Conservation (phyloP, 2,329 filamentous ascomycete species). For the Calonectria pauciramosa region DNA sequence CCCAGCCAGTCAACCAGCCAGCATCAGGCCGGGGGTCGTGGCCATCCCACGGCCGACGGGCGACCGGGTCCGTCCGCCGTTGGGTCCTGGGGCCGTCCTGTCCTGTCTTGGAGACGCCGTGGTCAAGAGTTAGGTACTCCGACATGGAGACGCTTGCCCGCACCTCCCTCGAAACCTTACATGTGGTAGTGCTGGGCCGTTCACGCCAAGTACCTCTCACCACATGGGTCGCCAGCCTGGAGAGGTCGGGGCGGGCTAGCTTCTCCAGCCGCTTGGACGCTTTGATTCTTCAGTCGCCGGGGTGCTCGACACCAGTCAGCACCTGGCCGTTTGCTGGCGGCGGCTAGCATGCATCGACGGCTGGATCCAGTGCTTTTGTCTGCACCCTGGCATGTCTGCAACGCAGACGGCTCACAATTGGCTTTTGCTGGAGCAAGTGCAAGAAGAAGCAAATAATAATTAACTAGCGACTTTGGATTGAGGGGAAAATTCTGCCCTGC, state of each 20-base stretch:
- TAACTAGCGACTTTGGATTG: not conserved
- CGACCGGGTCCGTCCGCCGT: conserved; percentile 4
- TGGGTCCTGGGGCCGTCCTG: not conserved
- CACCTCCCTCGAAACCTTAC: not conserved
- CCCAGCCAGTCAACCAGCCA: conserved; percentile 14
- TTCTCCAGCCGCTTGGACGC: conserved; percentile 6
- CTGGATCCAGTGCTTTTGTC: not conserved
- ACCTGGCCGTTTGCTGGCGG: not conserved
- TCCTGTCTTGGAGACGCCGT: not conserved
- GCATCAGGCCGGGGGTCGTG: not conserved
- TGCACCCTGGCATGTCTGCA: not conserved
- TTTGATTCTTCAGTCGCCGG: conserved; percentile 6
- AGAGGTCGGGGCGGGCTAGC: not conserved
- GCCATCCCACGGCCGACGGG: conserved; percentile 9
- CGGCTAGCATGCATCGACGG: not conserved
- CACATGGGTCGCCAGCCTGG: not conserved
- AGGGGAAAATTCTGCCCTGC: conserved; percentile 7
- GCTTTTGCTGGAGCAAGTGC: conserved; percentile 1
- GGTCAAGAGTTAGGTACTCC: not conserved
- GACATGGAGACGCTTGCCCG: not conserved
- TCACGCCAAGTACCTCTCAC: conserved; percentile 1
- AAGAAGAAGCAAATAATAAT: conserved; percentile 12
- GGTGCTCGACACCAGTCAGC: not conserved
- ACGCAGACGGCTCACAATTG: not conserved
- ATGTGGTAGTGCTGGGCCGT: conserved; percentile 4